Conservation (phyloP, 2,329 filamentous ascomycete species). For the Paecilomyces fulvus region DNA sequence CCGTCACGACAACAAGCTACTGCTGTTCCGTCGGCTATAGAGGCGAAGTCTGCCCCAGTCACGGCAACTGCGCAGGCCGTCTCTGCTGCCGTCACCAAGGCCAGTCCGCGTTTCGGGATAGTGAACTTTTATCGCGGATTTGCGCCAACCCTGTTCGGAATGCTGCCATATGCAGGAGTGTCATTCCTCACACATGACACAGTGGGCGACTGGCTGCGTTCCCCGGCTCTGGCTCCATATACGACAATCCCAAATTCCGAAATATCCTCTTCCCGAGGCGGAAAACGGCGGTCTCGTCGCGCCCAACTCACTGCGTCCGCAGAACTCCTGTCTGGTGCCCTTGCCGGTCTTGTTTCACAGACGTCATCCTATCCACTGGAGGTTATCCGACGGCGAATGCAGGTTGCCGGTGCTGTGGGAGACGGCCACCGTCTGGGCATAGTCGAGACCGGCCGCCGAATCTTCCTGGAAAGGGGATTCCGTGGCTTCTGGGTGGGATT, state of each 20-base stretch:
- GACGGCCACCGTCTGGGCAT: constrained; percentile 75
- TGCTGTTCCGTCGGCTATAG: constrained; percentile 33
- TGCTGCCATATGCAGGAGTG: constrained; percentile 93
- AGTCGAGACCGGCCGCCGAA: constrained; percentile 65
- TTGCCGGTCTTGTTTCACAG: constrained; percentile 83
- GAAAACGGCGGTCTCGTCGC: constrained; percentile 47
- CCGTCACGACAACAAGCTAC: constrained; percentile 29
- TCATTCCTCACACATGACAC: constrained; percentile 95
- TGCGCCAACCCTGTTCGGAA: constrained; percentile 78
- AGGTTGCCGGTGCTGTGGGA: constrained; percentile 88
- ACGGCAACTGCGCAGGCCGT: constrained; percentile 28
- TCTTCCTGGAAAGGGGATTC: constrained; percentile 66
- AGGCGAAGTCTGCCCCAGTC: constrained; percentile 31
- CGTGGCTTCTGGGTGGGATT: constrained; percentile 86
- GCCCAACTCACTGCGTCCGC: constrained; percentile 74
- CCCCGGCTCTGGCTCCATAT: constrained; percentile 56
- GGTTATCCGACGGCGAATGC: constrained; percentile 86
- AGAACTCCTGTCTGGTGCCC: constrained; percentile 72
- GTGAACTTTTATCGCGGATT: constrained; percentile 95
- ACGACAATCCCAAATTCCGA: constrained; percentile 63
- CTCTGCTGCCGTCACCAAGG: constrained; percentile 37
- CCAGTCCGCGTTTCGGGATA: constrained; percentile 59
- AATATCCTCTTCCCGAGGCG: constrained; percentile 16
- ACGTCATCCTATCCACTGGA: constrained; percentile 90
- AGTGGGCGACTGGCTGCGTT: constrained; percentile 72